These are phyloP conservation scores for Rhodotorula graminis DNA, from an alignment of 768 basidiomycete species.

Conservation along the genomic window DNA sequence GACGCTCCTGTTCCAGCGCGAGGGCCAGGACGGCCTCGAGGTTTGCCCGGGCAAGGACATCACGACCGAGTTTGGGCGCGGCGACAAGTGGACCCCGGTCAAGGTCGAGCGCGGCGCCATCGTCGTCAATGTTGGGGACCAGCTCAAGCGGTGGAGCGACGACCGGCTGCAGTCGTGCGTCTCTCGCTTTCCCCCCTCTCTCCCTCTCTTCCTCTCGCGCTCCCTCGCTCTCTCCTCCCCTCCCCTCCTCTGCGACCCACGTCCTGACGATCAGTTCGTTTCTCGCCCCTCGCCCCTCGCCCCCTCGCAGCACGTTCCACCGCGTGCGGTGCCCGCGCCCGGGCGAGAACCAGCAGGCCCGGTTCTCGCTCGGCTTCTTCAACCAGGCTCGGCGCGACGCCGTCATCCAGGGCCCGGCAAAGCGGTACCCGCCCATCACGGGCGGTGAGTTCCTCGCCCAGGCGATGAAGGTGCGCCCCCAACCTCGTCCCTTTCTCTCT, in stretches of 20 bases:
- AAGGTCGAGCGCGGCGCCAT: conserved; percentile 39
- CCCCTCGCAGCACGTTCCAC: conserved; percentile 40
- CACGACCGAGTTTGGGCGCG: conserved; percentile 42
- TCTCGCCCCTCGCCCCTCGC: no score
- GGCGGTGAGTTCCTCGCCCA: conserved; percentile 44
- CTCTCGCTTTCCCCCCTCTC: background rate
- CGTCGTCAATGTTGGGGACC: conserved; percentile 44
- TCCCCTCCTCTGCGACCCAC: no score
- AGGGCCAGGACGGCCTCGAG: conserved; percentile 44
- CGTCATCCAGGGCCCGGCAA: conserved; percentile 43
- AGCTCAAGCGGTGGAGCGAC: conserved; percentile 42
- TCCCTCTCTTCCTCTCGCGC: background rate
- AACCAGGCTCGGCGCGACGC: conserved; percentile 42
- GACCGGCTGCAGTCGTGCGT: conserved; percentile 42
- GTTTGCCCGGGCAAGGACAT: conserved; percentile 43
- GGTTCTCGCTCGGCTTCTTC: conserved; percentile 45
- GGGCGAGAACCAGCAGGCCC: conserved; percentile 23
- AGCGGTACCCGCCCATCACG: conserved; percentile 41
- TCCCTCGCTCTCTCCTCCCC: no score
- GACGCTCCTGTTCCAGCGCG: conserved; percentile 44
- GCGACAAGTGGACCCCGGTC: conserved; percentile 41
- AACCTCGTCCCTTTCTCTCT: background rate
- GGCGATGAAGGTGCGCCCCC: conserved; percentile 34
- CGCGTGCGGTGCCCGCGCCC: conserved; percentile 41
- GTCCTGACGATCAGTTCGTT: no score